Percentiles rank a stretch among this genome's conserved stretches.
Conservation (phyloP, 1,284 basidiomycete species). For the Ganoderma leucocontextum region DNA sequence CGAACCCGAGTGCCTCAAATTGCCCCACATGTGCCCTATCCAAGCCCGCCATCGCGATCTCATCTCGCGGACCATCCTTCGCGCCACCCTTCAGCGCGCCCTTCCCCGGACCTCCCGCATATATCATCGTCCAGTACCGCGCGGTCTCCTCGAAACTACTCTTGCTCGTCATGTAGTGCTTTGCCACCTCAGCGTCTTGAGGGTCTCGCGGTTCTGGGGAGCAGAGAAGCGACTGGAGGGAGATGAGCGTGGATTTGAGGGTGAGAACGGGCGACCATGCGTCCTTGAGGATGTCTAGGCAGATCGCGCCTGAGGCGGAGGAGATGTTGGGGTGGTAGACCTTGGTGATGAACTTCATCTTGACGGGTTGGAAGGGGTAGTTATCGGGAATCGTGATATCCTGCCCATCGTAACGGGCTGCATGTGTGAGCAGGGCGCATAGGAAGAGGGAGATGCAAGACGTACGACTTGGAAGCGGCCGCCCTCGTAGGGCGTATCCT, state of each 20-base stretch:
- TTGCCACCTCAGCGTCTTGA: conserved; percentile 98
- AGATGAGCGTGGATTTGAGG: conserved; percentile 96
- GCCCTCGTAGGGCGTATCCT: conserved; percentile 94
- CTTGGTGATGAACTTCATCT: conserved; percentile 98
- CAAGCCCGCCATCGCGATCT: conserved; percentile 79
- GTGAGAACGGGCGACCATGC: conserved; percentile 95
- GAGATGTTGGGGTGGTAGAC: conserved; percentile 99
- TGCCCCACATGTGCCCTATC: conserved; percentile 78
- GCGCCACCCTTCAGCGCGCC: conserved; percentile 34
- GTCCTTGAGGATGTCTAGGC: conserved; percentile 89
- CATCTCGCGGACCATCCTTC: conserved; percentile 51
- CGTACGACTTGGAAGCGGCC: conserved; percentile 93
- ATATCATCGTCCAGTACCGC: conserved; percentile 92
- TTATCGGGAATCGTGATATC: conserved; percentile 95
- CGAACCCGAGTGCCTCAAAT: conserved; percentile 80
- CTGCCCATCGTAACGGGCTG: conserved; percentile 49
- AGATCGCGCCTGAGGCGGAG: conserved; percentile 92
- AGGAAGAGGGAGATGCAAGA: conserved; percentile 30
- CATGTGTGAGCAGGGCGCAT: background rate
- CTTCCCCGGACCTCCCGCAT: conserved; percentile 76
- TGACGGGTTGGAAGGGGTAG: conserved; percentile 97
- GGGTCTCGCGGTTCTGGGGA: conserved; percentile 97
- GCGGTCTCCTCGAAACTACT: conserved; percentile 93
- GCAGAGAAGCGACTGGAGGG: conserved; percentile 94
- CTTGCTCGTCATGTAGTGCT: conserved; percentile 93